These are phyloP conservation scores for Auxenochlorella pyrenoidosa DNA, from an alignment of 139 green algal genomes.

Conservation along the genomic window DNA sequence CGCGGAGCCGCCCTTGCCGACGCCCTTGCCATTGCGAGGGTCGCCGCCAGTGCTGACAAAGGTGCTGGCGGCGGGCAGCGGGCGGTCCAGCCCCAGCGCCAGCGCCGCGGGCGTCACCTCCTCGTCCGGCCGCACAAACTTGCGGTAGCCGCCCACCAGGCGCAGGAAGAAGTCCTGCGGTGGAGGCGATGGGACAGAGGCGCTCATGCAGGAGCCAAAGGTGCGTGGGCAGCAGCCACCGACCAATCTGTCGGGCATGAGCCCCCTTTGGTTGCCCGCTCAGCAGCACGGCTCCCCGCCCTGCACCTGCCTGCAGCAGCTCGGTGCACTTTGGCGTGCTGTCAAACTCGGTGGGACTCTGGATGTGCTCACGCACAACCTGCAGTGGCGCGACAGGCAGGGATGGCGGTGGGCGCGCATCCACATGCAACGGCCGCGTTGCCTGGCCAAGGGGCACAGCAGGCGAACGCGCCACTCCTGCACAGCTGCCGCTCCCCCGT, in stretches of 20 bases:
- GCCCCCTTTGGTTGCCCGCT: no score
- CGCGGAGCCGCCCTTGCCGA: not conserved
- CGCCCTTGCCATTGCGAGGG: not conserved
- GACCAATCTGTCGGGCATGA: no score
- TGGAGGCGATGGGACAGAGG: not conserved
- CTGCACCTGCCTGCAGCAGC: not conserved
- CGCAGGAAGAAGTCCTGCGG: slow-evolving; percentile 15
- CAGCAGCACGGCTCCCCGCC: no score
- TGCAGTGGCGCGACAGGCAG: not conserved
- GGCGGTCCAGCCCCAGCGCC: slow-evolving; percentile 12
- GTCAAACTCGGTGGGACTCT: slow-evolving; percentile 79
- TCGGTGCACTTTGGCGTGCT: slow-evolving; percentile 56
- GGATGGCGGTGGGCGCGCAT: no score
- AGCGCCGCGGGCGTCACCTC: slow-evolving; percentile 4
- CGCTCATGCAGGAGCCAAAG: no score
- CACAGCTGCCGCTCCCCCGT: not conserved
- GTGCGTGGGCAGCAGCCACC: no score
- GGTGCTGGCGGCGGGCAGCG: not conserved
- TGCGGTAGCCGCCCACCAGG: slow-evolving; percentile 24
- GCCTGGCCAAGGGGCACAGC: no score
- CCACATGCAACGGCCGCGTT: no score
- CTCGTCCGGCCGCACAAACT: slow-evolving; percentile 22
- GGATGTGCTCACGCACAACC: slow-evolving; percentile 30
- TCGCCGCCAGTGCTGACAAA: not conserved
- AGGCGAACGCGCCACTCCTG: no score